phyloP scores from a whole-genome alignment of 2,329 filamentous ascomycete genomes.

The Fusarium luffae region DNA sequence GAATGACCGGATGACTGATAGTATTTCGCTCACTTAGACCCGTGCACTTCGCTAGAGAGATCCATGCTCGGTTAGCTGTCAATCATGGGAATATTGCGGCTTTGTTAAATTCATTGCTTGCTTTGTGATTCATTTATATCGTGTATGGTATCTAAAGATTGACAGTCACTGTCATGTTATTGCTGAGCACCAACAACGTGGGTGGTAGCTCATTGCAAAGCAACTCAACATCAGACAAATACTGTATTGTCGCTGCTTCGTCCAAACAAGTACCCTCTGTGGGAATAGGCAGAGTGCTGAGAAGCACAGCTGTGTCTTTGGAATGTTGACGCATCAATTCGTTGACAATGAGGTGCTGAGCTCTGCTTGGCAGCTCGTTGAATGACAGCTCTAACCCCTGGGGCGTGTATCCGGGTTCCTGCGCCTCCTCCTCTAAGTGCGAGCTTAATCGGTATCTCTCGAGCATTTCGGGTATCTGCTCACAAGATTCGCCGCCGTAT shows the following conservation, averaged over 20 bases:
- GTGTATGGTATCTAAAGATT: conserved; percentile 62
- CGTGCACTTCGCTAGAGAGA: conserved; percentile 1
- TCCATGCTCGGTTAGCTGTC: conserved; percentile 27
- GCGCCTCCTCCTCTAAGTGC: conserved; percentile 43
- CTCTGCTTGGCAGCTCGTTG: conserved; percentile 85
- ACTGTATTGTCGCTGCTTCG: conserved; percentile 76
- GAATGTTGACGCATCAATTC: conserved; percentile 80
- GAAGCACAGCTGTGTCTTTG: conserved; percentile 77
- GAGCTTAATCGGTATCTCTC: conserved; percentile 51
- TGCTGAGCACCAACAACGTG: conserved; percentile 82
- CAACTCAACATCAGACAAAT: conserved; percentile 81
- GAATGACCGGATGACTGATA: neutral
- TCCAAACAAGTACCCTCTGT: conserved; percentile 79
- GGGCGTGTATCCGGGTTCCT: conserved; percentile 62
- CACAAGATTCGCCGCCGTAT: conserved; percentile 50
- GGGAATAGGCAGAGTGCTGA: conserved; percentile 86
- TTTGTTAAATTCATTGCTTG: conserved; percentile 11
- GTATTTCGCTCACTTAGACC: conserved; percentile 3
- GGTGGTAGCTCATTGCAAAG: conserved; percentile 82
- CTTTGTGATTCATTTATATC: conserved; percentile 9
- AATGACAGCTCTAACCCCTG: conserved; percentile 79
- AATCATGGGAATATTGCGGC: conserved; percentile 35
- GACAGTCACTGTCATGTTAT: conserved; percentile 89
- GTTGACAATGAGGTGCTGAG: conserved; percentile 88
- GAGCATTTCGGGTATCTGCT: conserved; percentile 59